phyloP scores from a whole-genome alignment of 2,329 filamentous ascomycete species.

The Hirsutella minnesotensis region DNA sequence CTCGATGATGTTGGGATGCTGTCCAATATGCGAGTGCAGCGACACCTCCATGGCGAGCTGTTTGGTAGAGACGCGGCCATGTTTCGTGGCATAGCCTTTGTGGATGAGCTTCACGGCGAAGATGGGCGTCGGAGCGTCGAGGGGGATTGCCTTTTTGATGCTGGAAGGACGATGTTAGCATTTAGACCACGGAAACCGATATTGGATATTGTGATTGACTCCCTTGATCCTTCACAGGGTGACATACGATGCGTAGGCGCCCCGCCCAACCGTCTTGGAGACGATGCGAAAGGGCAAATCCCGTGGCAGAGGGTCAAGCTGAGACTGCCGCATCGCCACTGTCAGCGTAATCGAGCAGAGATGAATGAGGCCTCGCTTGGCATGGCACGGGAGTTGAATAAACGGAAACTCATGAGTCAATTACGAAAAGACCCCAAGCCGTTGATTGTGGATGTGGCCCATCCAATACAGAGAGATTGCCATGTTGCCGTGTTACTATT shows the following conservation, averaged over 20 bases:
- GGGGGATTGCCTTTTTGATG: slow-evolving; percentile 84
- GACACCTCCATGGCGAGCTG: slow-evolving; percentile 89
- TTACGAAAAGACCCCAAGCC: too few species aligned
- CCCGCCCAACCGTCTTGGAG: slow-evolving; percentile 91
- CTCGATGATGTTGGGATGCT: slow-evolving; percentile 87
- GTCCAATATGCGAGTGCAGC: slow-evolving; percentile 76
- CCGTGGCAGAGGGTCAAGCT: slow-evolving; percentile 72
- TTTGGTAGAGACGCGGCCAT: slow-evolving; percentile 78
- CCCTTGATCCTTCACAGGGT: neutral
- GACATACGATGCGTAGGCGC: slow-evolving; percentile 87
- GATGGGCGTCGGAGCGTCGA: slow-evolving; percentile 56
- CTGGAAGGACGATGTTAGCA: slow-evolving; percentile 29
- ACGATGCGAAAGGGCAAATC: slow-evolving; percentile 89
- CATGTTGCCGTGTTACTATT: too few species aligned
- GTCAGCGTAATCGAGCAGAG: neutral
- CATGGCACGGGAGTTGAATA: too few species aligned
- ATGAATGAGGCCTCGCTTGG: neutral
- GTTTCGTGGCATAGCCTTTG: slow-evolving; percentile 83
- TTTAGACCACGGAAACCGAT: too few species aligned
- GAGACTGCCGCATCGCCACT: slow-evolving; percentile 47
- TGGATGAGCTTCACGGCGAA: slow-evolving; percentile 99
- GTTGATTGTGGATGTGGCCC: too few species aligned
- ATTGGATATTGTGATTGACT: neutral
- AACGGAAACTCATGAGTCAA: too few species aligned
- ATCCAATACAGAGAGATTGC: too few species aligned